Percentiles rank a stretch among this genome's conserved stretches.
These are phyloP conservation scores for Wickerhamomyces ciferrii DNA, from an alignment of 805 yeast species.

Conservation along the genomic window DNA sequence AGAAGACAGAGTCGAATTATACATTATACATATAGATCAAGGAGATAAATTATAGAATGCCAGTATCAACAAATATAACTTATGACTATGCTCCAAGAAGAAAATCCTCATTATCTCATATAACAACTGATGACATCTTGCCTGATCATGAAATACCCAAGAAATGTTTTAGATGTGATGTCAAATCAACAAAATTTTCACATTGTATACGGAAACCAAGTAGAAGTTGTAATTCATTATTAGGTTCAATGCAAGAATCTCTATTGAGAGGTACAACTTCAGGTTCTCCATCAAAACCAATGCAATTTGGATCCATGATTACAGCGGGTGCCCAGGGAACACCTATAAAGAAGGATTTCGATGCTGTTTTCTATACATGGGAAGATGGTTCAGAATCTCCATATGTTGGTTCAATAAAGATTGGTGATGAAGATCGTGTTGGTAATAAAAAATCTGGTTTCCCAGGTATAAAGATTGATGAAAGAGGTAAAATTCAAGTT, in stretches of 20 bases:
- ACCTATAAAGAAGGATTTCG: slow-evolving; percentile 15
- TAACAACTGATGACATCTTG: not conserved
- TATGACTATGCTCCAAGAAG: slow-evolving; percentile 8
- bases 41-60: not conserved
- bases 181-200: not conserved
- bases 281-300: slow-evolving; percentile 11
- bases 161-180: not conserved
- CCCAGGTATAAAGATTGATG: slow-evolving; percentile 24
- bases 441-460: slow-evolving; percentile 7
- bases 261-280: slow-evolving; percentile 17
- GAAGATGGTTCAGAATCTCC: slow-evolving; percentile 18
- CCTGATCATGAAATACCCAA: not conserved
- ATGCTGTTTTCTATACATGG: slow-evolving; percentile 21
- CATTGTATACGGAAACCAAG: not conserved
- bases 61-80: not conserved
- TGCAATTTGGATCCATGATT: slow-evolving; percentile 24
- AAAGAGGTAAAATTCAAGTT: slow-evolving; percentile 23
- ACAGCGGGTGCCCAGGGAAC: not conserved
- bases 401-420: slow-evolving; percentile 26
- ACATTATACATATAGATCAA: too few species aligned
- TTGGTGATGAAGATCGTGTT: slow-evolving; percentile 15
- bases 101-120: slow-evolving; percentile 19
- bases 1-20: too few species aligned
- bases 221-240: slow-evolving; percentile 2
- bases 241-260: slow-evolving; percentile 18